Evolutionary conservation across 495 filamentous ascomycete species (phyloP).

Genomic region (Penicillium lagena): DNA sequence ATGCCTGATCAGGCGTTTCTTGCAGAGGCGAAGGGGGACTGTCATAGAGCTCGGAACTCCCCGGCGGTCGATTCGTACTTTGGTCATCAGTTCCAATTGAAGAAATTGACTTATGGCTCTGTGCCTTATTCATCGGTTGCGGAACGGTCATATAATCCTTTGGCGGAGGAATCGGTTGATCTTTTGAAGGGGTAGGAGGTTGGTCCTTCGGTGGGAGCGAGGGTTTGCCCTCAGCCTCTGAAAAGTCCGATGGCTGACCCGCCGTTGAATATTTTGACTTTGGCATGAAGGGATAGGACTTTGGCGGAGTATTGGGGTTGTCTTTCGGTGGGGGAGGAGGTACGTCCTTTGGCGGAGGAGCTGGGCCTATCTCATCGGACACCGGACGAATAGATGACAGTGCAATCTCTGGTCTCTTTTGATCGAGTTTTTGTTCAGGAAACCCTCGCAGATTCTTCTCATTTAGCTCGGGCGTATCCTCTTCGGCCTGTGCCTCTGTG

Average conservation of each 20-base stretch:
- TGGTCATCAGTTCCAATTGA: constrained; percentile 12
- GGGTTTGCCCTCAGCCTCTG: too few species aligned
- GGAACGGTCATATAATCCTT: not conserved
- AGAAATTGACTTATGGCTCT: constrained; percentile 15
- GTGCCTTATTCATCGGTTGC: not conserved
- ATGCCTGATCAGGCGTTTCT: not conserved
- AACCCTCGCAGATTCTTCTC: not conserved
- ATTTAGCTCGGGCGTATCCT: not conserved
- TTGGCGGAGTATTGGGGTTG: not conserved
- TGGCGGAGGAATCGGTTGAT: not conserved
- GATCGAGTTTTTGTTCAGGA: not conserved
- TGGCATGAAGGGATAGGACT: not conserved
- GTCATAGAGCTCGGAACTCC: not conserved
- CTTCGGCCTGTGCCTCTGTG: not conserved
- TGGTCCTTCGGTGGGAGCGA: too few species aligned
- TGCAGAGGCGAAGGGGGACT: constrained; percentile 11
- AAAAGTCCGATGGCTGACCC: too few species aligned
- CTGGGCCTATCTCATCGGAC: constrained; percentile 2
- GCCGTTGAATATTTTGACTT: too few species aligned
- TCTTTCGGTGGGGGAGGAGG: constrained; percentile 1
- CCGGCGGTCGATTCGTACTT: not conserved
- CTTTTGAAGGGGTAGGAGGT: too few species aligned
- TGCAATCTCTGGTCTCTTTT: not conserved
- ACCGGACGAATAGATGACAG: constrained; percentile 13
- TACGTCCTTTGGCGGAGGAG: not conserved